Percentiles rank a stretch among this genome's conserved stretches.
Conservation (phyloP, 2,329 filamentous ascomycete species). For the Scedosporium minutisporum region DNA sequence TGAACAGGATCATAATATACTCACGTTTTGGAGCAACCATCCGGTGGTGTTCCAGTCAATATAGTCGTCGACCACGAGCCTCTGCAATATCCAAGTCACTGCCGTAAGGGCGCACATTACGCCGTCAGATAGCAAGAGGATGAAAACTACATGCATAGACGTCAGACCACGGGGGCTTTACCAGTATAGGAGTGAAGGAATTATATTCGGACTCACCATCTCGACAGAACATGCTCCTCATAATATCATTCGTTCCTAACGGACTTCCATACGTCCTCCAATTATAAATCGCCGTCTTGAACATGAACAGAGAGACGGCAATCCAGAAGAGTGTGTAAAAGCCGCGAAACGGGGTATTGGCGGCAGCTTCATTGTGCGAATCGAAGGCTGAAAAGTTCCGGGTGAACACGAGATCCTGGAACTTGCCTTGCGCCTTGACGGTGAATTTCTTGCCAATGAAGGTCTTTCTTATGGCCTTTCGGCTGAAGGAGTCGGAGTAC, state of each 20-base stretch:
- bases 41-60: slow-evolving; percentile 59
- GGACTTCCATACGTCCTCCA: slow-evolving; percentile 59
- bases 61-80: slow-evolving; percentile 45
- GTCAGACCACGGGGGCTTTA: neutral
- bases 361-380: slow-evolving; percentile 53
- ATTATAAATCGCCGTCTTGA: slow-evolving; percentile 59
- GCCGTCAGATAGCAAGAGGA: slow-evolving; percentile 54
- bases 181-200: too few species aligned
- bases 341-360: slow-evolving; percentile 64
- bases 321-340: slow-evolving; percentile 78
- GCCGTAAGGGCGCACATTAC: slow-evolving; percentile 58
- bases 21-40: slow-evolving; percentile 63
- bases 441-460: neutral
- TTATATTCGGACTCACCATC: slow-evolving; percentile 26
- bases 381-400: slow-evolving; percentile 67
- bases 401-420: slow-evolving; percentile 55
- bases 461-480: neutral
- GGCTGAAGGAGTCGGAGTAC: neutral
- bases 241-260: slow-evolving; percentile 62
- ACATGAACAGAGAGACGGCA: slow-evolving; percentile 53
- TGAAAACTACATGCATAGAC: slow-evolving; percentile 26
- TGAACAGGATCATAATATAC: neutral
- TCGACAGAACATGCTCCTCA: slow-evolving; percentile 53
- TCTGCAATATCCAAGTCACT: slow-evolving; percentile 58
- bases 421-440: slow-evolving; percentile 15